Conservation (phyloP, 331 rosid genomes). For the Malus hybrid region DNA sequence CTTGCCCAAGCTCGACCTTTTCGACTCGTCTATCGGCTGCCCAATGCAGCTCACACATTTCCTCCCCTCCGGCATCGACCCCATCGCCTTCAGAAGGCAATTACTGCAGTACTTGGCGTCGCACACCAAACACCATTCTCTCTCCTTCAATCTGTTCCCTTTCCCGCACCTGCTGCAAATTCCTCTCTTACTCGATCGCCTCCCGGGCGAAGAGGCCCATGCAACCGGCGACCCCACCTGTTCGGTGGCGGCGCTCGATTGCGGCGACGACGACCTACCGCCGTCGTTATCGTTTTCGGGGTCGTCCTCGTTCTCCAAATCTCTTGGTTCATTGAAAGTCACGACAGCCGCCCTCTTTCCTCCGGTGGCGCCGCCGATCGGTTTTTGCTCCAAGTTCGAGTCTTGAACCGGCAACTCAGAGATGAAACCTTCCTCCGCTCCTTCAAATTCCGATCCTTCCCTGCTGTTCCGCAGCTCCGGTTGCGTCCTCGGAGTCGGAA, state of each 20-base stretch:
- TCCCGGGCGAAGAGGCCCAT: background rate
- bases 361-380: background rate
- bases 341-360: slow-evolving; percentile 46
- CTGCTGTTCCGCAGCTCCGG: slow-evolving; percentile 37
- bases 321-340: slow-evolving; percentile 57
- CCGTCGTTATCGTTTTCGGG: background rate
- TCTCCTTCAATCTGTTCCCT: slow-evolving; percentile 66
- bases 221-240: slow-evolving; percentile 42
- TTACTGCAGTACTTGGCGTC: slow-evolving; percentile 64
- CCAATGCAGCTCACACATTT: slow-evolving; percentile 89
- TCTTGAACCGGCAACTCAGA: slow-evolving; percentile 21
- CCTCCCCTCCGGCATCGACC: slow-evolving; percentile 93
- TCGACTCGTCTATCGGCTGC: slow-evolving; percentile 59
- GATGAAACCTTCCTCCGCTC: slow-evolving; percentile 22
- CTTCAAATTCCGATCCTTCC: slow-evolving; percentile 26
- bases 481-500: slow-evolving; percentile 38
- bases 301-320: slow-evolving; percentile 43
- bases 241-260: slow-evolving; percentile 60
- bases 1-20: slow-evolving; percentile 62
- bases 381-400: slow-evolving; percentile 17
- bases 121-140: slow-evolving; percentile 77
- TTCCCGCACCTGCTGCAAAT: slow-evolving; percentile 69
- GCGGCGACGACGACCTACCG: slow-evolving; percentile 21
- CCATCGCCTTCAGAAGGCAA: slow-evolving; percentile 87
- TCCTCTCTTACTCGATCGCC: slow-evolving; percentile 30